Evolutionary conservation across 768 basidiomycete genomes (phyloP).

Genomic region (Strobilomyces echinocephalus): DNA sequence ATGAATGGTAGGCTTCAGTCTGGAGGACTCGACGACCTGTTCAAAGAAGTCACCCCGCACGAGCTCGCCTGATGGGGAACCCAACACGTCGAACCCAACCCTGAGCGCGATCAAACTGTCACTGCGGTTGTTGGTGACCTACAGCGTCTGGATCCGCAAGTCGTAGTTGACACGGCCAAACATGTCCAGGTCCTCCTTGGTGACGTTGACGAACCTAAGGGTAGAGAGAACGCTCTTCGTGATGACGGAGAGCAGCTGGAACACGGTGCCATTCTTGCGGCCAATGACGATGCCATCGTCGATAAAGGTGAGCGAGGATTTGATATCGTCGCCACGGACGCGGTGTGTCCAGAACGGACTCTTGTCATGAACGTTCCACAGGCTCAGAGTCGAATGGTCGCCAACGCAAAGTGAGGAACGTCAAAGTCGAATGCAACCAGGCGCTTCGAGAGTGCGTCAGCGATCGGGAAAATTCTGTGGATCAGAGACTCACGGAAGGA

Average conservation of each 20-base stretch:
- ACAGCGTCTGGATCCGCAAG: conserved; percentile 76
- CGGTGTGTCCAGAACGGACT: too few species aligned
- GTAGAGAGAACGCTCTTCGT: conserved; percentile 80
- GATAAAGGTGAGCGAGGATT: too few species aligned
- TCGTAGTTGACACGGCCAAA: conserved; percentile 86
- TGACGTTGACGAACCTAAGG: conserved; percentile 68
- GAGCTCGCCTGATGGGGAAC: conserved; percentile 57
- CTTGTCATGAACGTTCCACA: too few species aligned
- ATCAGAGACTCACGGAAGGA: too few species aligned
- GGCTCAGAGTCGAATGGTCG: too few species aligned
- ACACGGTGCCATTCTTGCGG: conserved; percentile 78
- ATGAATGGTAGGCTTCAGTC: conserved; percentile 81
- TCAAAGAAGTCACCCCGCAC: conserved; percentile 64
- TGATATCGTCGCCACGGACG: too few species aligned
- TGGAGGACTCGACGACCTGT: conserved; percentile 77
- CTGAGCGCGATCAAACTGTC: conserved; percentile 81
- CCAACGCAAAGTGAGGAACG: too few species aligned
- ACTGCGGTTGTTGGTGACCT: conserved; percentile 81
- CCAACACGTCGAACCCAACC: conserved; percentile 58
- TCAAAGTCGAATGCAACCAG: too few species aligned
- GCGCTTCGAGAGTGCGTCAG: too few species aligned
- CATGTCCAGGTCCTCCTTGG: conserved; percentile 74
- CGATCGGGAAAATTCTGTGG: too few species aligned
- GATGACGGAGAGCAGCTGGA: too few species aligned
- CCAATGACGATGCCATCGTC: too few species aligned